Evolutionary conservation across 2,329 filamentous ascomycete species (phyloP).

Genomic region (Paracoccidioides lutzii): DNA sequence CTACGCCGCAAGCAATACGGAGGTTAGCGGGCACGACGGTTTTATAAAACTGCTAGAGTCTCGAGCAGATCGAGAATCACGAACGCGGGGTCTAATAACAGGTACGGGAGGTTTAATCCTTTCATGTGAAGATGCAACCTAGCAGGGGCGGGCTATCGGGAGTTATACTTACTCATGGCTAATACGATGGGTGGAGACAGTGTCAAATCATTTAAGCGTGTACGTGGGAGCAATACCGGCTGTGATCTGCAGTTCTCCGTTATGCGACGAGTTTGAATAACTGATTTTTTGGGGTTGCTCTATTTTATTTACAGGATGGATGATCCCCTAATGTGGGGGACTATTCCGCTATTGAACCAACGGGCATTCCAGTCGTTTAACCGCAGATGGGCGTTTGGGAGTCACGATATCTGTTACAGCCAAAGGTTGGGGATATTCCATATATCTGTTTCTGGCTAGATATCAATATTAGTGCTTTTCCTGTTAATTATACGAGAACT

Average conservation of each 20-base stretch:
- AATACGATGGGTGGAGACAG: constrained; percentile 31
- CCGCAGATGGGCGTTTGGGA: constrained; percentile 77
- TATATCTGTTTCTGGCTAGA: constrained; percentile 1
- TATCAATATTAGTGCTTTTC: neutral
- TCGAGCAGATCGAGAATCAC: constrained; percentile 51
- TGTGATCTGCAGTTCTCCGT: constrained; percentile 11
- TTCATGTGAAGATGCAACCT: neutral
- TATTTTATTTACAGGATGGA: constrained; percentile 52
- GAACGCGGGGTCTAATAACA: constrained; percentile 69
- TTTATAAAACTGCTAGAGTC: constrained; percentile 67
- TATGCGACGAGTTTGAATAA: constrained; percentile 9
- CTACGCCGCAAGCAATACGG: constrained; percentile 57
- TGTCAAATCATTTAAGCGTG: constrained; percentile 82
- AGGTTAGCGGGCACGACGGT: constrained; percentile 61
- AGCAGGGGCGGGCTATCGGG: neutral
- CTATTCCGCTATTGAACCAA: constrained; percentile 61
- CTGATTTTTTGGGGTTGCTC: constrained; percentile 16
- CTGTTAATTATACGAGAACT: neutral
- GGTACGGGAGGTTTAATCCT: constrained; percentile 38
- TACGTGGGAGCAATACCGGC: constrained; percentile 42
- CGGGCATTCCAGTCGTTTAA: constrained; percentile 53
- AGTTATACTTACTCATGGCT: neutral
- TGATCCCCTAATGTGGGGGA: constrained; percentile 88
- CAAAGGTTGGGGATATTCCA: constrained; percentile 49
- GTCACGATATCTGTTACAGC: constrained; percentile 90